Evolutionary conservation across 768 basidiomycete genomes (phyloP).

Genomic region (Tylopilus subfusipes): DNA sequence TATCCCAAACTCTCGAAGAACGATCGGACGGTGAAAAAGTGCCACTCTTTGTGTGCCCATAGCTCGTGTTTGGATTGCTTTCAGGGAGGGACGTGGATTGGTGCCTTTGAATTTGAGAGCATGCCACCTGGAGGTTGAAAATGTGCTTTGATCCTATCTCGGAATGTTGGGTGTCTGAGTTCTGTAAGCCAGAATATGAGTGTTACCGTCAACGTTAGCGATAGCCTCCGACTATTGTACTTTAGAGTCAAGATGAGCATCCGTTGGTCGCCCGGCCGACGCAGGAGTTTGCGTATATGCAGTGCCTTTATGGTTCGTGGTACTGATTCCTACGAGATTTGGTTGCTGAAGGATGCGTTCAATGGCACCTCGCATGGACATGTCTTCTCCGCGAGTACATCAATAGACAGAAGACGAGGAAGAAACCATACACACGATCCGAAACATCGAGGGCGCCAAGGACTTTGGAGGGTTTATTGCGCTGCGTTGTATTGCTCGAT

Average conservation of each 20-base stretch:
- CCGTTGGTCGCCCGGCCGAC: neutral
- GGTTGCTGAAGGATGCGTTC: constrained; percentile 26
- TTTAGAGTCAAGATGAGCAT: neutral
- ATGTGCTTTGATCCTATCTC: neutral
- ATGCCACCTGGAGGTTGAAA: neutral
- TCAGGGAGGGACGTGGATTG: neutral
- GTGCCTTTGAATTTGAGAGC: neutral
- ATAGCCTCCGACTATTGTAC: constrained; percentile 10
- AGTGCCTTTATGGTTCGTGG: neutral
- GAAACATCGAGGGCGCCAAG: constrained; percentile 24
- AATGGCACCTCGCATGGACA: constrained; percentile 30
- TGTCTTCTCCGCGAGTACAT: constrained; percentile 16
- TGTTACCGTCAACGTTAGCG: neutral
- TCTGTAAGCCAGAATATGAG: constrained; percentile 12
- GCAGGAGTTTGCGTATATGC: neutral
- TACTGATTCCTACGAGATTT: constrained; percentile 22
- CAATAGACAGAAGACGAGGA: neutral
- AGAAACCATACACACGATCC: constrained; percentile 24
- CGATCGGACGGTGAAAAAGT: neutral
- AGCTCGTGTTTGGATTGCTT: neutral
- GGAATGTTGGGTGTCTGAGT: neutral
- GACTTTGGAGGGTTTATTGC: constrained; percentile 21
- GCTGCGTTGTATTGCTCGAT: constrained; percentile 2
- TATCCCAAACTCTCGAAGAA: neutral
- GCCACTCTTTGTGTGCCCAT: neutral